Conservation (phyloP, 1,284 basidiomycete species). For the Flammula alnicola region DNA sequence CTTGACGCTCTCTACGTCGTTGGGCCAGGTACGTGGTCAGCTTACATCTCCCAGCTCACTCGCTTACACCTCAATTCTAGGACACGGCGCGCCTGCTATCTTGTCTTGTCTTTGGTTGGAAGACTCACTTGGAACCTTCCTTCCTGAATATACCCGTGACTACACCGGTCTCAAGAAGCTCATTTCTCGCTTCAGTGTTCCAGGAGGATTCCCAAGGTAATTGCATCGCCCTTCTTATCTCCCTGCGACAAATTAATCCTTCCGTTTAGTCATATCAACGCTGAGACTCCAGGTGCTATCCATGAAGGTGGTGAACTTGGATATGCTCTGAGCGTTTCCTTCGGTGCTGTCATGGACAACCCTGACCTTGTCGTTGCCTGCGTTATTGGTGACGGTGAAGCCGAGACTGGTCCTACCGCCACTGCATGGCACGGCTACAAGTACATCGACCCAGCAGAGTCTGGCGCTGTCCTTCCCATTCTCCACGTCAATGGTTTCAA, state of each 20-base stretch:
- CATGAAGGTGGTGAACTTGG: conserved; percentile 94
- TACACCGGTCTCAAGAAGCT: conserved; percentile 67
- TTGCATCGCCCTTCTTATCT: conserved; percentile 7
- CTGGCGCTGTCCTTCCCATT: conserved; percentile 87
- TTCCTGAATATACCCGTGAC: conserved; percentile 73
- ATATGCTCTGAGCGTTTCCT: conserved; percentile 84
- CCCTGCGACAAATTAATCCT: not conserved
- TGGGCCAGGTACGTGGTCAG: conserved; percentile 56
- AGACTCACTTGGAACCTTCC: conserved; percentile 75
- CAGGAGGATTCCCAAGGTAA: conserved; percentile 69
- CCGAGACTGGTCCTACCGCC: conserved; percentile 86
- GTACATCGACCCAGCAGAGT: conserved; percentile 91
- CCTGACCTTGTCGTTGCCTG: conserved; percentile 82
- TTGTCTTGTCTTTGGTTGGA: conserved; percentile 85
- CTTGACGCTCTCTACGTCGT: conserved; percentile 73
- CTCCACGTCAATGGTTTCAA: conserved; percentile 87
- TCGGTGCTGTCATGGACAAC: conserved; percentile 88
- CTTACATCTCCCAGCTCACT: not conserved
- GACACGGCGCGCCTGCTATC: conserved; percentile 84
- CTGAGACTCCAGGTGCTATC: conserved; percentile 84
- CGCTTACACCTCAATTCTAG: conserved; percentile 33
- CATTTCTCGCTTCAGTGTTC: conserved; percentile 66
- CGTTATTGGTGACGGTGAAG: conserved; percentile 87
- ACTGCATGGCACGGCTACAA: conserved; percentile 87
- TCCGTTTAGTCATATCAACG: conserved; percentile 65